These are phyloP conservation scores for Spinacia oleracea DNA, from an alignment of 179 eudicot species.

Conservation along the genomic window DNA sequence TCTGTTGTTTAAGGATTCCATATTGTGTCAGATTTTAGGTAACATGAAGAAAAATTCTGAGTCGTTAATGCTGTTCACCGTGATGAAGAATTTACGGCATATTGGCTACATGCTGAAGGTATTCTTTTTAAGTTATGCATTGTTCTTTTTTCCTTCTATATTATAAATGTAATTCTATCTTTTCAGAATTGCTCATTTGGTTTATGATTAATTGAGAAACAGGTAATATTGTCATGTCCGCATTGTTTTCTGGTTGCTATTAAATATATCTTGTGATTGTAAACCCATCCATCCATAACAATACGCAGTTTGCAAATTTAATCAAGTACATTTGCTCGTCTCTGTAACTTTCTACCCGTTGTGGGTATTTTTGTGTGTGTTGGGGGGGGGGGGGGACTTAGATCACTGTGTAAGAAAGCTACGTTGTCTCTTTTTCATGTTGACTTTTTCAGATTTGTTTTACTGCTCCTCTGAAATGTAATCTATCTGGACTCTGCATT, in stretches of 20 bases:
- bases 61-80: slow-evolving; percentile 74
- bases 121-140: slow-evolving; percentile 10
- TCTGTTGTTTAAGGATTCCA: background rate
- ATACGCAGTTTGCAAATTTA: background rate
- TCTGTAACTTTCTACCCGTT: background rate
- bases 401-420: background rate
- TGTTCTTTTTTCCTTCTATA: slow-evolving; percentile 10
- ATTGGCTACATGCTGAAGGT: slow-evolving; percentile 85
- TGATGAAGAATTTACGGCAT: slow-evolving; percentile 62
- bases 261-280: background rate
- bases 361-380: background rate
- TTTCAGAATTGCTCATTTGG: background rate
- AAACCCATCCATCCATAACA: background rate
- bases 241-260: background rate
- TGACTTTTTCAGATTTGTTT: background rate
- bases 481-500: background rate
- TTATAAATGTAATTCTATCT: background rate
- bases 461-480: background rate
- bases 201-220: background rate
- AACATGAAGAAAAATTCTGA: slow-evolving; percentile 65
- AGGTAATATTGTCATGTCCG: background rate
- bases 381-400: background rate
- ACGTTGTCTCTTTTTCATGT: background rate
- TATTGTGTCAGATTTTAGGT: slow-evolving; percentile 63
- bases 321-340: background rate